Percentiles rank a stretch among this genome's conserved stretches.
Conservation (phyloP, 257 asterid genomes). For the Jasminum sambac region DNA sequence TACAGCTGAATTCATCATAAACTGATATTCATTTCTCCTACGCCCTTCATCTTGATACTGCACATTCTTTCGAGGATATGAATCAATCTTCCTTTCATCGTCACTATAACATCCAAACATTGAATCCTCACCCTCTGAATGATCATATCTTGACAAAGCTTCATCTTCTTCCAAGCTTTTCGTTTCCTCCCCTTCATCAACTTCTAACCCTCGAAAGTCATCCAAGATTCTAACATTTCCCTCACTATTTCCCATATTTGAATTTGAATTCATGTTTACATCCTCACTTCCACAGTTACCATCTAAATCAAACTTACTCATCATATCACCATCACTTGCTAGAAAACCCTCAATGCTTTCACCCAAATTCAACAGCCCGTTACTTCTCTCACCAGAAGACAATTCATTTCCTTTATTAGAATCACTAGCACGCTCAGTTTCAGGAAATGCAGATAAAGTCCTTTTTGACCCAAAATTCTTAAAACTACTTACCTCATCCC, state of each 20-base stretch:
- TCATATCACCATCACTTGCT: slow-evolving; percentile 31
- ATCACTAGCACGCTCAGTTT: slow-evolving; percentile 22
- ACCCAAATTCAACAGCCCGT: slow-evolving; percentile 32
- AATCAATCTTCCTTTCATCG: slow-evolving; percentile 43
- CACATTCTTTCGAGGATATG: slow-evolving; percentile 31
- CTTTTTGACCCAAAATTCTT: slow-evolving; percentile 37
- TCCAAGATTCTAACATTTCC: slow-evolving; percentile 16
- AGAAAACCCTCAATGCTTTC: slow-evolving; percentile 33
- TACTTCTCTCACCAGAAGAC: slow-evolving; percentile 29
- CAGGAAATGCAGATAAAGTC: slow-evolving; percentile 35
- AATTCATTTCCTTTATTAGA: slow-evolving; percentile 29
- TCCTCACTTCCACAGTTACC: slow-evolving; percentile 34
- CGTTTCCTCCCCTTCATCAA: slow-evolving; percentile 29
- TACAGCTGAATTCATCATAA: slow-evolving; percentile 64
- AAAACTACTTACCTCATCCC: slow-evolving; percentile 43
- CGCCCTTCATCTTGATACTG: slow-evolving; percentile 30
- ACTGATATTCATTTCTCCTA: slow-evolving; percentile 37
- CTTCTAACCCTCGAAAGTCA: slow-evolving; percentile 24
- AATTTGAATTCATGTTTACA: slow-evolving; percentile 23
- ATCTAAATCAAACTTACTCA: slow-evolving; percentile 38
- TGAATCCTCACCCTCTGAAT: slow-evolving; percentile 81
- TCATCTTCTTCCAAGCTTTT: slow-evolving; percentile 52
- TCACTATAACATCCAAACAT: slow-evolving; percentile 76
- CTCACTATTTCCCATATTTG: slow-evolving; percentile 20
- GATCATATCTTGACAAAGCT: slow-evolving; percentile 50